Percentiles rank a stretch among this genome's conserved stretches.
phyloP scores from a whole-genome alignment of 768 basidiomycete species.

The Serendipita indica region DNA sequence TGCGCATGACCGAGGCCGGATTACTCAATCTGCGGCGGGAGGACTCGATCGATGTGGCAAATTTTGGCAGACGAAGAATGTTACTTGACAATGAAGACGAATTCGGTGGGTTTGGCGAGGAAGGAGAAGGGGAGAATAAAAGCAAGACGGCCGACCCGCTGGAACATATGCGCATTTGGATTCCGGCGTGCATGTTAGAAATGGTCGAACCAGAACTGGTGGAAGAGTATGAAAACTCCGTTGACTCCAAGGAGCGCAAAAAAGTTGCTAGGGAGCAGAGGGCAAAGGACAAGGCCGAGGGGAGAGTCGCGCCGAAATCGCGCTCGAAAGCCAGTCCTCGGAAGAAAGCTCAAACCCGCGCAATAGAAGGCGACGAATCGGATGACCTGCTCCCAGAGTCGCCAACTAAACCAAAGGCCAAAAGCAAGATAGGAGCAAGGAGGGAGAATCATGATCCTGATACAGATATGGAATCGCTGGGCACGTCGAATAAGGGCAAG shows the following conservation, averaged over 20 bases:
- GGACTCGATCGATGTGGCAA: constrained; percentile 25
- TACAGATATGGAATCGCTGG: no score
- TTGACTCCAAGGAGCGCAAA: constrained; percentile 35
- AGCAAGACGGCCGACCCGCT: constrained; percentile 35
- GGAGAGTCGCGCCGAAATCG: not conserved
- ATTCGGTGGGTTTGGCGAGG: constrained; percentile 29
- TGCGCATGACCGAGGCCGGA: constrained; percentile 47
- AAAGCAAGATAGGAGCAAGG: no score
- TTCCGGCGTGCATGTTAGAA: constrained; percentile 65
- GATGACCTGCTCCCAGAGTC: no score
- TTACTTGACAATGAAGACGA: constrained; percentile 35
- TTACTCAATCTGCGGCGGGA: constrained; percentile 43
- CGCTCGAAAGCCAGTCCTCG: not conserved
- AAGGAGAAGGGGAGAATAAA: constrained; percentile 25
- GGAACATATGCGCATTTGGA: constrained; percentile 56
- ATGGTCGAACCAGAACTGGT: constrained; percentile 53
- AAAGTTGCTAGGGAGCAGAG: constrained; percentile 22
- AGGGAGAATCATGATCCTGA: no score
- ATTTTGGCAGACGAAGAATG: not conserved
- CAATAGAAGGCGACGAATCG: no score
- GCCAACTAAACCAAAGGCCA: no score
- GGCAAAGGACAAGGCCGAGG: not conserved
- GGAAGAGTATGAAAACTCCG: constrained; percentile 38
- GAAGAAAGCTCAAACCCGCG: no score
- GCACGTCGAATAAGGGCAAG: no score